Evolutionary conservation across 176 grass and related monocot genomes (phyloP), one percentile per base, ranked within the genome.

Genomic region (Aegilops speltoides): DNA sequence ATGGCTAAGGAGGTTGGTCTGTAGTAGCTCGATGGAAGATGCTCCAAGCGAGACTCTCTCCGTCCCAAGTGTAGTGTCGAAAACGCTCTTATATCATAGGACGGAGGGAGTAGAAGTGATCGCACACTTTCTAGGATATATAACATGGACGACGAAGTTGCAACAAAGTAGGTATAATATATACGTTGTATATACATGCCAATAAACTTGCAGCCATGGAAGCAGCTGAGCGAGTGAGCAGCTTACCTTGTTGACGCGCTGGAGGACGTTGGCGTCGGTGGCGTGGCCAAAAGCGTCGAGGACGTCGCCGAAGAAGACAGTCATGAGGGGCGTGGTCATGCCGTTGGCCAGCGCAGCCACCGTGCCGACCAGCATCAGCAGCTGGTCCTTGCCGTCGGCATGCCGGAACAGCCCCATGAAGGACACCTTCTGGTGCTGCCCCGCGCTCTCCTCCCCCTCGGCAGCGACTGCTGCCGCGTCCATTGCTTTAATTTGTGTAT

Each of bases 351-450:
- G 48, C 6, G 87, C 63, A 12, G 59, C 43, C 3, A 41, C n/a
- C n/a, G 60, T 45, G 33, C 80, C 87, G 43, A 69, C 34, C 45
- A 83, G 65, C 87, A 88, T 88, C 73, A 88, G 76, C 43, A 31
- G 46, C 67, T 20, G 23, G 64, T 89, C 87, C 63, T 4, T 68
- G 15, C 73, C 34, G n/a, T 89, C 73, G 4, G 81, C 63, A 24
- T 83, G 43, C 64, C 11, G 68, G 87, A 89, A 84, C 25, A 89
- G 63, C 25, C 68, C 62, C 31, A 17, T 68, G 66, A 68, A 68
- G 31, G 66, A 34, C 31, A 68, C 66, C 66, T 68, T 36, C 7
- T 19, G 6, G 16, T 36, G 31, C 66, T 2, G 31, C 31, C 31
- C 48, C 4, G 0, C 48, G 48, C 5, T 8, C 31, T 33, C 65